Conservation (phyloP, 2,329 filamentous ascomycete genomes). For the Colletotrichum aenigma region DNA sequence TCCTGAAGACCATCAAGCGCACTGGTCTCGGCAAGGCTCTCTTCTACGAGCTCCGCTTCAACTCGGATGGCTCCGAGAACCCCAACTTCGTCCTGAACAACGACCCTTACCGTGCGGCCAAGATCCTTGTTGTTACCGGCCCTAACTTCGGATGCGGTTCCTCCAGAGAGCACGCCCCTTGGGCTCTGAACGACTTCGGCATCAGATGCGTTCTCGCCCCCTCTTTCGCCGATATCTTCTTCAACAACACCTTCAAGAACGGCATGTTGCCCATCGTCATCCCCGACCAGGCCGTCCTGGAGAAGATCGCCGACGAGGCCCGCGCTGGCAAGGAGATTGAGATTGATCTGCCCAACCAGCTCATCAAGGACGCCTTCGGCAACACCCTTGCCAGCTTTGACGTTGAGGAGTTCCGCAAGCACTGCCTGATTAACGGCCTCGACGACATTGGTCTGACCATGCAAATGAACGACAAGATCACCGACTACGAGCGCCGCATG, state of each 20-base stretch:
- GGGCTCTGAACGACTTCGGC: slow-evolving; percentile 95
- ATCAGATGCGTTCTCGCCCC: slow-evolving; percentile 94
- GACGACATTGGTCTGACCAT: slow-evolving; percentile 96
- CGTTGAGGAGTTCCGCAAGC: slow-evolving; percentile 91
- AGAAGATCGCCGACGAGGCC: slow-evolving; percentile 77
- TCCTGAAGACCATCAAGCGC: slow-evolving; percentile 98
- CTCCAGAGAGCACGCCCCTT: slow-evolving; percentile 93
- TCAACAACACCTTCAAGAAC: slow-evolving; percentile 99
- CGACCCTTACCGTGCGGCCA: slow-evolving; percentile 80
- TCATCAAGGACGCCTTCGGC: slow-evolving; percentile 77
- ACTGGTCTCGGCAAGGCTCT: slow-evolving; percentile 88
- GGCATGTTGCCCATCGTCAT: slow-evolving; percentile 93
- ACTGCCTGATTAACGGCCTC: slow-evolving; percentile 90
- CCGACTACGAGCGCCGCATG: slow-evolving; percentile 79
- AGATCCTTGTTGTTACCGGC: slow-evolving; percentile 91
- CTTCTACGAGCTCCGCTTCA: slow-evolving; percentile 85
- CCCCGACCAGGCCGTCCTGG: slow-evolving; percentile 67
- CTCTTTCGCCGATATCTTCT: slow-evolving; percentile 90
- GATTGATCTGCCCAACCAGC: slow-evolving; percentile 85
- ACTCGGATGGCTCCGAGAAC: slow-evolving; percentile 75
- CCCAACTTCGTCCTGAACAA: slow-evolving; percentile 88
- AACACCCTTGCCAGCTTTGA: slow-evolving; percentile 80
- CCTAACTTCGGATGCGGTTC: slow-evolving; percentile 95
- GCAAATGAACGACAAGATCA: slow-evolving; percentile 89
- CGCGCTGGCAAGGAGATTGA: slow-evolving; percentile 83